phyloP scores from a whole-genome alignment of 2,329 filamentous ascomycete genomes.

The Monilinia laxa region DNA sequence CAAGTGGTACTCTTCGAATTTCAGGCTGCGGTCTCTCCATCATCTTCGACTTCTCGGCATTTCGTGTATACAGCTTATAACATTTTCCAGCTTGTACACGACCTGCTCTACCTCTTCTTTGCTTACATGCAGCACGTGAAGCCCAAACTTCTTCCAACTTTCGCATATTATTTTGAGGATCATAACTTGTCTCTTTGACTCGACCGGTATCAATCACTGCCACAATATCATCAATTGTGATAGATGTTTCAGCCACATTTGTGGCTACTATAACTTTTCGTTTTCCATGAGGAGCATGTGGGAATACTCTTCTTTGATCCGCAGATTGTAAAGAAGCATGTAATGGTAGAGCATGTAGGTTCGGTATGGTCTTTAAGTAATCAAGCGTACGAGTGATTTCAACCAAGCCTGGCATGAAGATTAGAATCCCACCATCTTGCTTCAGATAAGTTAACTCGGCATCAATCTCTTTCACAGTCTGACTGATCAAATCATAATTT shows the following conservation, averaged over 20 bases:
- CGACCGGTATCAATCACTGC: conserved; percentile 93
- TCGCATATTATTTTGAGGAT: conserved; percentile 88
- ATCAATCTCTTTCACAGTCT: conserved; percentile 81
- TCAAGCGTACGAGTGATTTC: conserved; percentile 84
- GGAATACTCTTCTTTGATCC: conserved; percentile 87
- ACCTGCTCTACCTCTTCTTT: conserved; percentile 87
- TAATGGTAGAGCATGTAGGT: conserved; percentile 77
- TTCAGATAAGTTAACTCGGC: conserved; percentile 62
- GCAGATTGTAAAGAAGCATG: conserved; percentile 88
- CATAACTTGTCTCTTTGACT: conserved; percentile 95
- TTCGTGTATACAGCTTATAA: conserved; percentile 92
- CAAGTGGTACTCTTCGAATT: conserved; percentile 86
- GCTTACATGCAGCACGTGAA: conserved; percentile 89
- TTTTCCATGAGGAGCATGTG: conserved; percentile 70
- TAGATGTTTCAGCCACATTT: conserved; percentile 96
- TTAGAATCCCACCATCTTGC: conserved; percentile 83
- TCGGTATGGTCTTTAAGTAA: conserved; percentile 61
- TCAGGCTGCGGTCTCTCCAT: conserved; percentile 86
- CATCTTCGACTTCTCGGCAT: conserved; percentile 80
- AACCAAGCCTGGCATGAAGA: conserved; percentile 88
- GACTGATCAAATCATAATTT: conserved; percentile 84
- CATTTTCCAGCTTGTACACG: conserved; percentile 88
- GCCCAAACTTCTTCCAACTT: conserved; percentile 95
- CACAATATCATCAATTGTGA: conserved; percentile 96
- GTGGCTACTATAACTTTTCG: conserved; percentile 93